Base-by-base conservation (phyloP, 1,139 yeast species). In the Geotrichum cucujoidarum region DNA sequence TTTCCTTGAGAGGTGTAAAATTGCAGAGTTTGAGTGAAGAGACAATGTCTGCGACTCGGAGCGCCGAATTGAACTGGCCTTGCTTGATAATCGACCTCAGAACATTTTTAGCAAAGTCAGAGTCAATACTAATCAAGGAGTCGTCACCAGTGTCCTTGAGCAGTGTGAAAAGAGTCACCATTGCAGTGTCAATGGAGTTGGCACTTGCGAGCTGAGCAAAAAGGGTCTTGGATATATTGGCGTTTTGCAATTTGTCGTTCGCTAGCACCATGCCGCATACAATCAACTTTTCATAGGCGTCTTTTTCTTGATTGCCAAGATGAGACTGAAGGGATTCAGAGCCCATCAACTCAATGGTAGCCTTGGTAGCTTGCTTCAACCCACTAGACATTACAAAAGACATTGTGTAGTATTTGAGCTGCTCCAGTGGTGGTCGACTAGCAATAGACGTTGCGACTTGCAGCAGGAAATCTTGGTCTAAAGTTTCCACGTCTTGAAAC, bases 381-480 rank as follows among this genome's bases (percentile, higher is more conserved):
- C 51, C 54, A 16, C 40, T 18, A 1, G 42, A 38, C 2, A 49
- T 35, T 1, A 47, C 43, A 14, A 29, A 35, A 5, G 47, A 47
- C 17, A 51, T 30, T 7, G 42, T 18, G 40, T 39, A 47, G 37
- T 47, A 51, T 31, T 38, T 32, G 24, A 51, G 47, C 35, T 47
- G 50, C 25, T 47, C 51, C 2, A 43, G 29, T 4, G 47, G 35
- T 5, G 54, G 53, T 7, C 53, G 44, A 10, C 31, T 14, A 3
- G 48, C 50, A 1, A 51, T 27, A 18, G 38, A 29, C 11, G 35
- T 16, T 7, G 47, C 47, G 10, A 47, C 33, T 4, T 31, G 40
- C 11, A 14, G 37, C 27, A 43, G 38, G 10, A 47, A 20, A 20
- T 22, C 22, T 24, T 24, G 2, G 30, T 17, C 7, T 45, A 43